These are phyloP conservation scores for Phytopythium litorale DNA, from an alignment of 352 stramenopile genomes.

Conservation along the genomic window DNA sequence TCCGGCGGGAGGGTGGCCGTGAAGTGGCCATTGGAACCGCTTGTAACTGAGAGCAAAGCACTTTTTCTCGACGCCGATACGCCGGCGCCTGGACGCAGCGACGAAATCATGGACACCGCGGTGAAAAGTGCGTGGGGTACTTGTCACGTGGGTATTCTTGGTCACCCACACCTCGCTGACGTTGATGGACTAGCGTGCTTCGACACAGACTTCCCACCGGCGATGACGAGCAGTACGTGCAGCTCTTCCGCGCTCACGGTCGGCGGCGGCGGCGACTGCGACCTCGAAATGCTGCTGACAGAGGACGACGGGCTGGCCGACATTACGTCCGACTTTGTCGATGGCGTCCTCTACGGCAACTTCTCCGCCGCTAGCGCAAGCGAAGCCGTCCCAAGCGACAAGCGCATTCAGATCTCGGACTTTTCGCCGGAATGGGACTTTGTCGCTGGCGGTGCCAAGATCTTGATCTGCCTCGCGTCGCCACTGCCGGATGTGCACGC, in stretches of 20 bases:
- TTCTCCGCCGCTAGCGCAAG: slow-evolving; percentile 2
- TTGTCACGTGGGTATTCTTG: neutral
- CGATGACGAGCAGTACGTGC: neutral
- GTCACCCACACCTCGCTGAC: neutral
- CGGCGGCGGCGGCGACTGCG: neutral
- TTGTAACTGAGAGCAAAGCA: neutral
- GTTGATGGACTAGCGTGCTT: neutral
- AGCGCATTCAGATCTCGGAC: slow-evolving; percentile 61
- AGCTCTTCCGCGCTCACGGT: neutral
- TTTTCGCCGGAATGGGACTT: slow-evolving; percentile 87
- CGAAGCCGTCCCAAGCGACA: slow-evolving; percentile 9
- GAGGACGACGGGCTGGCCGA: slow-evolving; percentile 31
- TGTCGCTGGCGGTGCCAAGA: slow-evolving; percentile 64
- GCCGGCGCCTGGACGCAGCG: neutral
- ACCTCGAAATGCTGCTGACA: slow-evolving; percentile 17
- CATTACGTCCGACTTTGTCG: slow-evolving; percentile 16
- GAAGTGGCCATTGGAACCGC: neutral
- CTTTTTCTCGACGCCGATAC: neutral
- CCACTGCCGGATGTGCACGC: slow-evolving; percentile 24
- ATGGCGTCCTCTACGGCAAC: slow-evolving; percentile 33
- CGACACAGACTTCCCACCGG: neutral
- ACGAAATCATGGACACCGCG: slow-evolving; percentile 44
- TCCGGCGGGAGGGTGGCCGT: no score
- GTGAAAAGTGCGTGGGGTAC: slow-evolving; percentile 44
- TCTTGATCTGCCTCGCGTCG: slow-evolving; percentile 72